Evolutionary conservation across 2,329 filamentous ascomycete species (phyloP).

Genomic region (Talaromyces sp.): DNA sequence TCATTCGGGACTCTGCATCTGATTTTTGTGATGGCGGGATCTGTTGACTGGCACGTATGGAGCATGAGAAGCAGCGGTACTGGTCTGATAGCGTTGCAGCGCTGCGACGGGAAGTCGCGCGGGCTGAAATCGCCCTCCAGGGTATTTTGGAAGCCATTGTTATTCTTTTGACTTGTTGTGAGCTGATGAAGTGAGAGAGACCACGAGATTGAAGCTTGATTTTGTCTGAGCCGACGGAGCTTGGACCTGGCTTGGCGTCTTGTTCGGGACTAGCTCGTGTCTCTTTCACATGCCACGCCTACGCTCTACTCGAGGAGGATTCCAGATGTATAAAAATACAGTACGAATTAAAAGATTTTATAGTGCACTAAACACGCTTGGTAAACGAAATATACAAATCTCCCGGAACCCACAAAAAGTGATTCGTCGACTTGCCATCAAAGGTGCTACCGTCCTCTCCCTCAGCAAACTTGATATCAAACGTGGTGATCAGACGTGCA

Average conservation of each 20-base stretch:
- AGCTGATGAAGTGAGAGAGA: not conserved
- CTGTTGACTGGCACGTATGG: constrained; percentile 37
- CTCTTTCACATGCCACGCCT: not conserved
- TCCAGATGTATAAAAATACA: not conserved
- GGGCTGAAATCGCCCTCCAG: constrained; percentile 37
- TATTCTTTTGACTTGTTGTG: not conserved
- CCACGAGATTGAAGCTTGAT: not conserved
- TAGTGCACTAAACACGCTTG: constrained; percentile 4
- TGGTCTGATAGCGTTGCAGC: constrained; percentile 27
- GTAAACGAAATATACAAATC: constrained; percentile 21
- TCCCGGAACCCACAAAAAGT: constrained; percentile 32
- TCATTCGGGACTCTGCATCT: constrained; percentile 56
- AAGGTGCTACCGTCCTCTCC: constrained; percentile 34
- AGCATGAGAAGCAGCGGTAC: constrained; percentile 53
- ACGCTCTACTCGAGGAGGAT: not conserved
- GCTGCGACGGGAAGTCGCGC: constrained; percentile 28
- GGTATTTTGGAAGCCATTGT: constrained; percentile 34
- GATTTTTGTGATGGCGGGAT: constrained; percentile 28
- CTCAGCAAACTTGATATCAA: constrained; percentile 33
- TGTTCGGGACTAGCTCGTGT: not conserved
- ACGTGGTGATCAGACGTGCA: constrained; percentile 32
- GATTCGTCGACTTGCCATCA: constrained; percentile 32
- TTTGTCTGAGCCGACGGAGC: not conserved
- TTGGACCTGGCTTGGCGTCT: constrained; percentile 9
- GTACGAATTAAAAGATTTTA: not conserved